Percentiles rank a stretch among this genome's conserved stretches.
phyloP scores from a whole-genome alignment of 345 rosid species.

The Diplotaxis tenuifolia region DNA sequence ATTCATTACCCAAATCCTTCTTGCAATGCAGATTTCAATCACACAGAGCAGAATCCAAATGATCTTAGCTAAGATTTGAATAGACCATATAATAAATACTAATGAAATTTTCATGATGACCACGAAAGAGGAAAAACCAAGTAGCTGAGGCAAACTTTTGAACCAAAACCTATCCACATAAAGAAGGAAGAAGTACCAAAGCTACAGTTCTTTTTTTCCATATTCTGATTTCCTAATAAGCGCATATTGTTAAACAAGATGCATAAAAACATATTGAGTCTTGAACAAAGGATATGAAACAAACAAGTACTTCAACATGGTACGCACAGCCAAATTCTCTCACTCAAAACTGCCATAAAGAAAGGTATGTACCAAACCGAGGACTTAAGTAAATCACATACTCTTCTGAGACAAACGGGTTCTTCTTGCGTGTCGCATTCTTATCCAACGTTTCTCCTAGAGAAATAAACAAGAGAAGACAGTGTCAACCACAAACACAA shows the following conservation, averaged over 20 bases:
- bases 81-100: not conserved
- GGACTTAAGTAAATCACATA: slow-evolving; percentile 18
- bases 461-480: not conserved
- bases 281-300: not conserved
- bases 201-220: not conserved
- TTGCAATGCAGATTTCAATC: slow-evolving; percentile 13
- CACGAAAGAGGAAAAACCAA: not conserved
- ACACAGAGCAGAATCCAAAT: not conserved
- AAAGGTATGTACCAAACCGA: not conserved
- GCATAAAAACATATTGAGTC: not conserved
- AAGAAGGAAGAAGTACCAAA: not conserved
- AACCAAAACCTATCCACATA: not conserved
- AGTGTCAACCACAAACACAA: not conserved
- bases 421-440: slow-evolving; percentile 5
- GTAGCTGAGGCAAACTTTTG: not conserved
- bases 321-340: not conserved
- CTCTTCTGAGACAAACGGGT: slow-evolving; percentile 33
- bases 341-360: not conserved
- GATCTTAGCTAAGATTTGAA: slow-evolving; percentile 1
- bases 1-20: not conserved
- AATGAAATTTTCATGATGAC: slow-evolving; percentile 6
- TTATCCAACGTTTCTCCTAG: slow-evolving; percentile 30
- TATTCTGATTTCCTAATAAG: not conserved
- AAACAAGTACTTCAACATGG: not conserved
- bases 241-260: not conserved